A percentile compares a stretch with the other conserved stretches of the same genome.
phyloP scores from a whole-genome alignment of 805 yeast genomes.

The Saccharomycopsis malanga region DNA sequence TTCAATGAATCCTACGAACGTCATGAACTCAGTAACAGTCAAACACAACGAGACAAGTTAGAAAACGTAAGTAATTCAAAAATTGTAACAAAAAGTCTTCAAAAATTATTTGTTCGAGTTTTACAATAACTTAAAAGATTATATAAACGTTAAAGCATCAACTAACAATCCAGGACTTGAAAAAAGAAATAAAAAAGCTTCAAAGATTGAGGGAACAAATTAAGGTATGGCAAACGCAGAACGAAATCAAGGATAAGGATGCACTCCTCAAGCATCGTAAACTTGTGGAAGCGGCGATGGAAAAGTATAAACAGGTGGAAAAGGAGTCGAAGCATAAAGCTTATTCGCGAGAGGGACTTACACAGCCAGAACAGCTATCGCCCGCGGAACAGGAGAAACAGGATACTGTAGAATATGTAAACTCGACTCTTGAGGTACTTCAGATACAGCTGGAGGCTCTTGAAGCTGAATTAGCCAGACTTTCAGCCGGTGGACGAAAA shows the following conservation, averaged over 20 bases:
- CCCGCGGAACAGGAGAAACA: slow-evolving; percentile 19
- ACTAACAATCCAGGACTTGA: slow-evolving; percentile 34
- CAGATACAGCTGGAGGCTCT: slow-evolving; percentile 19
- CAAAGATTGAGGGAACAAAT: slow-evolving; percentile 93
- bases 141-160: background rate
- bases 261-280: slow-evolving; percentile 23
- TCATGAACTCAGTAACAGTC: slow-evolving; percentile 48
- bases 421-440: slow-evolving; percentile 33
- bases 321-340: slow-evolving; percentile 91
- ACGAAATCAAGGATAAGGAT: slow-evolving; percentile 78
- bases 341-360: slow-evolving; percentile 86
- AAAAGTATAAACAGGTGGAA: slow-evolving; percentile 89
- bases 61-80: slow-evolving; percentile 36
- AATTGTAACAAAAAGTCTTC: background rate
- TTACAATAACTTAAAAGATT: background rate
- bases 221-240: slow-evolving; percentile 87
- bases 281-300: slow-evolving; percentile 67
- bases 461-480: slow-evolving; percentile 19
- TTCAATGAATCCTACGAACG: slow-evolving; percentile 53
- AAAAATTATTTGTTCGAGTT: background rate
- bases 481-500: slow-evolving; percentile 11
- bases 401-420: slow-evolving; percentile 45
- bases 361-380: slow-evolving; percentile 27
- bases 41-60: slow-evolving; percentile 85
- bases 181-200: slow-evolving; percentile 89